phyloP scores from a whole-genome alignment of 176 grass and related monocot species.

The Carex kokanica region DNA sequence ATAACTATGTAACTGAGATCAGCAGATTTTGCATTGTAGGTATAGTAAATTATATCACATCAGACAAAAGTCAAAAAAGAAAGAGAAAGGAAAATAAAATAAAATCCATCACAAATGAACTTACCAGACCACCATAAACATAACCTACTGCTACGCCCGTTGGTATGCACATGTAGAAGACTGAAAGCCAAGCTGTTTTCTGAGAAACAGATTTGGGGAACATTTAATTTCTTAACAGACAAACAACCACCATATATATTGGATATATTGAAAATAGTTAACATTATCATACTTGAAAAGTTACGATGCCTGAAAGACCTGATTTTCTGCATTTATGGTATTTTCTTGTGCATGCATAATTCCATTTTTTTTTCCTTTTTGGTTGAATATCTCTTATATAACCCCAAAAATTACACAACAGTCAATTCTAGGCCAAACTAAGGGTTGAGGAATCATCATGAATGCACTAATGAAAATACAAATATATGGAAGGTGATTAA shows the following conservation, averaged over 20 bases:
- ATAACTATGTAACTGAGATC: background rate
- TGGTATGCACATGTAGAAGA: conserved; percentile 99
- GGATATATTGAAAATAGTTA: conserved; percentile 10
- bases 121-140: conserved; percentile 92
- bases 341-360: background rate
- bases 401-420: background rate
- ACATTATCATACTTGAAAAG: background rate
- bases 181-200: conserved; percentile 96
- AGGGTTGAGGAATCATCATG: background rate
- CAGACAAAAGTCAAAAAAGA: conserved; percentile 6
- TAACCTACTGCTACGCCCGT: conserved; percentile 94
- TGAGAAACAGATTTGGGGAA: conserved; percentile 44
- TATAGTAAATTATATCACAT: background rate
- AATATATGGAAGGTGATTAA: background rate
- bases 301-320: background rate
- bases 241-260: conserved; percentile 5
- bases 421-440: background rate
- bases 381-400: background rate
- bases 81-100: conserved; percentile 2
- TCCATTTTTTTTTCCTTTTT: background rate
- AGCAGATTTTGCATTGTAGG: background rate
- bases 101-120: conserved; percentile 35
- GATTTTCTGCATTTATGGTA: background rate
- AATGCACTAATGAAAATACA: background rate
- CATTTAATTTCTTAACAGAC: conserved; percentile 25